Conservation (phyloP, 1,139 yeast genomes). For the Taphrina populina region DNA sequence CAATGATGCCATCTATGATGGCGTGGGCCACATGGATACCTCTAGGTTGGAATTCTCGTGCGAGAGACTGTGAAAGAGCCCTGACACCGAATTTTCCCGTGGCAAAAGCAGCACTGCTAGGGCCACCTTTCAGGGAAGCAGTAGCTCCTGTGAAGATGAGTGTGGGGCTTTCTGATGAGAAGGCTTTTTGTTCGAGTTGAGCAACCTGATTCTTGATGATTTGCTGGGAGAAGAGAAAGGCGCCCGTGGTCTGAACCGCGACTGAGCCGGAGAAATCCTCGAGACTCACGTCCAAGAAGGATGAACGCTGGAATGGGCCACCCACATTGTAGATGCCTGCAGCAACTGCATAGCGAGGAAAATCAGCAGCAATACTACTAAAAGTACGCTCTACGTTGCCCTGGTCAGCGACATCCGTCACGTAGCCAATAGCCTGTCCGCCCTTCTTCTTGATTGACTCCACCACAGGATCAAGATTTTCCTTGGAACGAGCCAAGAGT, state of each 20-base stretch:
- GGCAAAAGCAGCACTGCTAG: constrained; percentile 36
- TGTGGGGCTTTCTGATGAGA: constrained; percentile 32
- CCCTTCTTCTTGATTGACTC: constrained; percentile 6
- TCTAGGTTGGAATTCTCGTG: constrained; percentile 37
- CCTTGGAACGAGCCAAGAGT: constrained; percentile 36
- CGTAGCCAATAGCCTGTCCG: neutral
- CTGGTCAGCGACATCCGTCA: constrained; percentile 34
- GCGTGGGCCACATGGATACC: constrained; percentile 38
- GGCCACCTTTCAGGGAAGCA: constrained; percentile 37
- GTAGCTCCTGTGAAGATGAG: constrained; percentile 38
- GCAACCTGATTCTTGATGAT: constrained; percentile 12
- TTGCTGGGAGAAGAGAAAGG: constrained; percentile 35
- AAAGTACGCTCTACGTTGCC: constrained; percentile 29
- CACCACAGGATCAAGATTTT: constrained; percentile 21
- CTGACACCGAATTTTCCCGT: constrained; percentile 37
- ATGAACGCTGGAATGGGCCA: constrained; percentile 32
- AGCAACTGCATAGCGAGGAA: constrained; percentile 33
- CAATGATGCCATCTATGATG: constrained; percentile 38
- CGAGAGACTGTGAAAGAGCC: constrained; percentile 36
- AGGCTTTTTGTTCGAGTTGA: neutral
- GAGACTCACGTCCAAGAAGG: constrained; percentile 35
- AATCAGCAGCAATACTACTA: constrained; percentile 18
- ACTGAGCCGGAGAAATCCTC: constrained; percentile 32
- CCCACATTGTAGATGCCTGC: constrained; percentile 38
- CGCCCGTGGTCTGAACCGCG: constrained; percentile 31